Conservation (phyloP, 257 asterid genomes). For the Nicotiana knightiana region DNA sequence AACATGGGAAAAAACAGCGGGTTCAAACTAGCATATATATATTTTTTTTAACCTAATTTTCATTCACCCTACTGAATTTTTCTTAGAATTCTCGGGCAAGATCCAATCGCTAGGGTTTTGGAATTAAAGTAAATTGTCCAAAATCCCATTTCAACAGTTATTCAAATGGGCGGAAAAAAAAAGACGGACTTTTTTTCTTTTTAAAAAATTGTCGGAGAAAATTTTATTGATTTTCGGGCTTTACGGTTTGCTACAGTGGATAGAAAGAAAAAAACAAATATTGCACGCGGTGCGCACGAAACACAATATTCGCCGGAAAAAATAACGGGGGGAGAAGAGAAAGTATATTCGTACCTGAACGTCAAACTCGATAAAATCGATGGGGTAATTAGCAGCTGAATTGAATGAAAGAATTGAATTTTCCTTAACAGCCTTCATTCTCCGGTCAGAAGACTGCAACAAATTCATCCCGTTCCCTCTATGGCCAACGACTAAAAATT, state of each 20-base stretch:
- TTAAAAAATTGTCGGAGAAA: not conserved
- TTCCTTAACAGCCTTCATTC: constrained; percentile 74
- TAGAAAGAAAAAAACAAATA: not conserved
- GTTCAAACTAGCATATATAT: not conserved
- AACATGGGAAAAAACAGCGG: not conserved
- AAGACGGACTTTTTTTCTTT: not conserved
- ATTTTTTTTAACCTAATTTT: not conserved
- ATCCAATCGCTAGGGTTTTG: not conserved
- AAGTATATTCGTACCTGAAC: constrained; percentile 60
- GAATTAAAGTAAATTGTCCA: not conserved
- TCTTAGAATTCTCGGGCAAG: not conserved
- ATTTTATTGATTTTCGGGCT: not conserved
- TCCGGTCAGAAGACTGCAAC: constrained; percentile 76
- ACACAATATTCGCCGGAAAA: not conserved
- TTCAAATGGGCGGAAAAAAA: not conserved
- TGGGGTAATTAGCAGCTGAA: constrained; percentile 55
- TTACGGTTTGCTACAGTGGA: not conserved
- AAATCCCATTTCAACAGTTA: not conserved
- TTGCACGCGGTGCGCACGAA: not conserved
- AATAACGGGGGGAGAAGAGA: not conserved
- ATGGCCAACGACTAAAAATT: constrained; percentile 83
- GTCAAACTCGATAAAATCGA: constrained; percentile 90
- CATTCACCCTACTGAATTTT: not conserved
- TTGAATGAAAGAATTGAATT: constrained; percentile 82
- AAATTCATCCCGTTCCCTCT: constrained; percentile 92